A percentile compares a stretch with the other conserved stretches of the same genome.
These are phyloP conservation scores for Galerina sulciceps DNA, from an alignment of 768 basidiomycete genomes.

Conservation along the genomic window DNA sequence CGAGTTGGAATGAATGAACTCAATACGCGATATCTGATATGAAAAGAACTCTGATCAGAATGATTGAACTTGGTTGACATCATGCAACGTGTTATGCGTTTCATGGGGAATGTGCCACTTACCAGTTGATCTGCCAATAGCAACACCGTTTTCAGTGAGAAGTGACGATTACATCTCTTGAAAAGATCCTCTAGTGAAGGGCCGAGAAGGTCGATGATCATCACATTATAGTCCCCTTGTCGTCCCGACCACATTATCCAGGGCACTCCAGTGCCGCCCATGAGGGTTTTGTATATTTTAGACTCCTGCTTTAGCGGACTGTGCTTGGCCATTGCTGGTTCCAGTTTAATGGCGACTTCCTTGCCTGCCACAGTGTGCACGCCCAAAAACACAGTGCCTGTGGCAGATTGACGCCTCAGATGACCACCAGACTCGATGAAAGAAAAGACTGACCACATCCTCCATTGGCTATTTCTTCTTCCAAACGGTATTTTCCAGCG, in stretches of 20 bases:
- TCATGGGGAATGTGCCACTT: slow-evolving; percentile 31
- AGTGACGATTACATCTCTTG: slow-evolving; percentile 89
- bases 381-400: slow-evolving; percentile 79
- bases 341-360: slow-evolving; percentile 84
- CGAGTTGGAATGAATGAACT: slow-evolving; percentile 95
- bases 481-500: slow-evolving; percentile 78
- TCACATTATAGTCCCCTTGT: slow-evolving; percentile 94
- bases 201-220: slow-evolving; percentile 96
- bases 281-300: slow-evolving; percentile 90
- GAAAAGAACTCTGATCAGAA: neutral
- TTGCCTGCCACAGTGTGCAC: slow-evolving; percentile 83
- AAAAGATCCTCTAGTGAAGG: slow-evolving; percentile 88
- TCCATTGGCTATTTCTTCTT: slow-evolving; percentile 81
- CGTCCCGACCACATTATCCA: slow-evolving; percentile 93
- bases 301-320: slow-evolving; percentile 87
- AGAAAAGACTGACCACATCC: slow-evolving; percentile 62
- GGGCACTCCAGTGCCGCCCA: slow-evolving; percentile 87
- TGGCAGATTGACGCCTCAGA: slow-evolving; percentile 7
- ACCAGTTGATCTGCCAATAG: slow-evolving; percentile 95
- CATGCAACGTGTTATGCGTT: neutral
- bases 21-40: slow-evolving; percentile 86
- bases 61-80: no score
- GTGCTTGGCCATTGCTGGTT: slow-evolving; percentile 61
- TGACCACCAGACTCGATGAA: neutral
- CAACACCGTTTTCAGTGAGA: slow-evolving; percentile 92